Conservation (phyloP, 2,329 filamentous ascomycete species). For the Chaetomiaceae sp. region DNA sequence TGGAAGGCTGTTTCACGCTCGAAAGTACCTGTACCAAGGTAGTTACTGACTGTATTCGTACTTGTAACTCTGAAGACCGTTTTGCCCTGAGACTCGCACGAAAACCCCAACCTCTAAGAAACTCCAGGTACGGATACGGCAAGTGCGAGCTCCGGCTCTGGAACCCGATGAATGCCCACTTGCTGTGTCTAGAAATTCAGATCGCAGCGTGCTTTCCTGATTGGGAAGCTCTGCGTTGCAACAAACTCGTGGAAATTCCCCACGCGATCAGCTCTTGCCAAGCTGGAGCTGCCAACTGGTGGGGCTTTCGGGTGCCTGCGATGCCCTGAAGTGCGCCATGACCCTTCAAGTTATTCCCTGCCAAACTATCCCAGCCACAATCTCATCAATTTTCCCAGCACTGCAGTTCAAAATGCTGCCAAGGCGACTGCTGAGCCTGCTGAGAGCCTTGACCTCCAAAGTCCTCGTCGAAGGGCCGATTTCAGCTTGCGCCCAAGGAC, state of each 20-base stretch:
- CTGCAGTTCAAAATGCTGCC: neutral
- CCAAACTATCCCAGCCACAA: neutral
- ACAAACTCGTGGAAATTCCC: neutral
- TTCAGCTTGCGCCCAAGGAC: conserved; percentile 16
- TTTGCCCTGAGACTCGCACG: too few relatives aligned
- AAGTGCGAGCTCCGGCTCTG: conserved; percentile 7
- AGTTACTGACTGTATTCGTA: too few relatives aligned
- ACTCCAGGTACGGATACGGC: too few relatives aligned
- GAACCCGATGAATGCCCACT: conserved; percentile 10
- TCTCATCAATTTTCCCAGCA: neutral
- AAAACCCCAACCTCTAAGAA: too few relatives aligned
- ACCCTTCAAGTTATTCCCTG: too few relatives aligned
- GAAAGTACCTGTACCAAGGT: neutral
- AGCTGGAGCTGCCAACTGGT: neutral
- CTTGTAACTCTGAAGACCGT: too few relatives aligned
- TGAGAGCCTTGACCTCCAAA: neutral
- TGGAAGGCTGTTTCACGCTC: conserved; percentile 16
- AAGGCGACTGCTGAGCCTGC: neutral
- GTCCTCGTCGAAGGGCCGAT: conserved; percentile 18
- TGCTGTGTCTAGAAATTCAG: conserved; percentile 5
- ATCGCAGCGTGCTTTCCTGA: neutral
- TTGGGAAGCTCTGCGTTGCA: conserved; percentile 1
- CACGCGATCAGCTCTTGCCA: conserved; percentile 1
- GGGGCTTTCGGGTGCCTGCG: neutral
- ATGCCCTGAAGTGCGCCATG: too few relatives aligned